phyloP scores from a whole-genome alignment of 2,329 filamentous ascomycete species.

The Epichloe bromicola region DNA sequence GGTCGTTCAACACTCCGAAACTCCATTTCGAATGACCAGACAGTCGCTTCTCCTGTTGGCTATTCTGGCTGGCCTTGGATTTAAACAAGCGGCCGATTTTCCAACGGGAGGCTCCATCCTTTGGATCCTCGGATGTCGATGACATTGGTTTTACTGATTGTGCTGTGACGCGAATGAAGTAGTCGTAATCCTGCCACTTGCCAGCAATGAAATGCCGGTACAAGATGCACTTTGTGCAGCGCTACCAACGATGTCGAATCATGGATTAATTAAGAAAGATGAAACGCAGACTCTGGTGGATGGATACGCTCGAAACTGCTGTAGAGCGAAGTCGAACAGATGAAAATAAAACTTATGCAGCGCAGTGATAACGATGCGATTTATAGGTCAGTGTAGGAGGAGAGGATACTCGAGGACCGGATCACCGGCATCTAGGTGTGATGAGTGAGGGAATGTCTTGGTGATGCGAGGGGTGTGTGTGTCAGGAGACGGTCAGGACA shows the following conservation, averaged over 20 bases:
- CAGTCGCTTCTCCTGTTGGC: background rate
- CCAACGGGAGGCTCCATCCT: background rate
- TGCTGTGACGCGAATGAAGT: background rate
- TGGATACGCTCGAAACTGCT: background rate
- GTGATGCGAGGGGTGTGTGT: background rate
- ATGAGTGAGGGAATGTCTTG: background rate
- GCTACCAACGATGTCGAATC: background rate
- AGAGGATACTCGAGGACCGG: background rate
- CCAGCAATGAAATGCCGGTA: background rate
- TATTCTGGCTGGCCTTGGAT: background rate
- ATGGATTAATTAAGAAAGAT: background rate
- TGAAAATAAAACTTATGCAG: background rate
- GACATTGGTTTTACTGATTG: conserved; percentile 1
- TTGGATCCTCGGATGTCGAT: conserved; percentile 1
- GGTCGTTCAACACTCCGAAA: conserved; percentile 7
- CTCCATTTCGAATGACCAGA: conserved; percentile 6
- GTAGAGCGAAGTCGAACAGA: background rate
- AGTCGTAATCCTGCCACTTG: background rate
- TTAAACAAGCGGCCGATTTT: conserved; percentile 1
- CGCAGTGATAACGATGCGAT: background rate
- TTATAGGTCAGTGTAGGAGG: background rate
- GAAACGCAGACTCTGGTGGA: background rate
- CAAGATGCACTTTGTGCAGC: background rate
- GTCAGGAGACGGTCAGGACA: background rate
- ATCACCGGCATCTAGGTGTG: background rate